phyloP scores from a whole-genome alignment of 345 rosid genomes.

The Viola odorata region DNA sequence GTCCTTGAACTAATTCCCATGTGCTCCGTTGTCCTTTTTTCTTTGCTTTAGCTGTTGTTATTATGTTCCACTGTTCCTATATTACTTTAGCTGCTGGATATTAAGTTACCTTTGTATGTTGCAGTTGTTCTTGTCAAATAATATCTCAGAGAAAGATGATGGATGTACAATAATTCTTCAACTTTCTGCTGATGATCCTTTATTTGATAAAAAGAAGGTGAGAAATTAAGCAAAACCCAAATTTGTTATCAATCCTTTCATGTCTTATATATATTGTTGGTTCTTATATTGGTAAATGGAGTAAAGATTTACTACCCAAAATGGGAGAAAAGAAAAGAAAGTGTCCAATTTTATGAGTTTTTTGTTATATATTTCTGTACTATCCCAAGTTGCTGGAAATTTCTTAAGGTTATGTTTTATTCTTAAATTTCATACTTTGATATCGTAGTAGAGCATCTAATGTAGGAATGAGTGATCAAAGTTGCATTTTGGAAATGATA shows the following conservation, averaged over 20 bases:
- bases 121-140: slow-evolving; percentile 39
- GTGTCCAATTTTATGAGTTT: neutral
- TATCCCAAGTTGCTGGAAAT: neutral
- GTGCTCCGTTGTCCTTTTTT: too few relatives aligned
- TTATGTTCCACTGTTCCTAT: too few relatives aligned
- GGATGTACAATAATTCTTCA: slow-evolving; percentile 38
- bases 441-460: too few relatives aligned
- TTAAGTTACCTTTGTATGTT: neutral
- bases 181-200: slow-evolving; percentile 48
- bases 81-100: too few relatives aligned
- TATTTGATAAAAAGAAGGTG: slow-evolving; percentile 62
- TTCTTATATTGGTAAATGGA: slow-evolving; percentile 1
- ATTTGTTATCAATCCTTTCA: neutral
- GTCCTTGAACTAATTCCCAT: too few relatives aligned
- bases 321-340: too few relatives aligned
- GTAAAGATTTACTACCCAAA: neutral
- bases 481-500: neutral
- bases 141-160: slow-evolving; percentile 22
- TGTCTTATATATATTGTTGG: neutral
- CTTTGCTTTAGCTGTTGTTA: too few relatives aligned
- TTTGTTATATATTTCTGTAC: neutral
- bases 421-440: neutral
- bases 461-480: neutral
- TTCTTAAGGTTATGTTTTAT: neutral
- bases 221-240: slow-evolving; percentile 4